Evolutionary conservation across 306 rosid genomes (phyloP).

Genomic region (Lupinus albus): DNA sequence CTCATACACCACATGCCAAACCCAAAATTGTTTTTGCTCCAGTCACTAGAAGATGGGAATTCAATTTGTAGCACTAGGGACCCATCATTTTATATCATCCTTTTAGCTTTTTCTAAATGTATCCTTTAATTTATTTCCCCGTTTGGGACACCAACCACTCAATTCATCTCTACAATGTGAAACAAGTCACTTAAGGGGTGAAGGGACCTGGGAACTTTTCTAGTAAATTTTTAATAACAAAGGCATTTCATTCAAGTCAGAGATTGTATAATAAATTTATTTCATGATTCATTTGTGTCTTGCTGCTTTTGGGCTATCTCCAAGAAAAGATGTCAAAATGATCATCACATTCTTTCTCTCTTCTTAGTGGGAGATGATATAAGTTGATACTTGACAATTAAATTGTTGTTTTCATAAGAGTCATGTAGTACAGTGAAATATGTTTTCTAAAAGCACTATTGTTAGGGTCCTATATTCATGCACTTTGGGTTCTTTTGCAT

Average conservation of each 20-base stretch:
- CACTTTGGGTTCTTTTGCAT: not conserved
- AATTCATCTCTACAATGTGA: conserved; percentile 33
- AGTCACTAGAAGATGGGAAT: conserved; percentile 35
- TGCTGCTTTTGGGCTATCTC: conserved; percentile 42
- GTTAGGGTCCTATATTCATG: not conserved
- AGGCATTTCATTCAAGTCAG: not conserved
- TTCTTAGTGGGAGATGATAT: conserved; percentile 33
- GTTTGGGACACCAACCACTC: conserved; percentile 43
- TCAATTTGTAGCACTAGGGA: conserved; percentile 50
- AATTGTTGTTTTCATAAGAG: conserved; percentile 38
- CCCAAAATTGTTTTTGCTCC: conserved; percentile 50
- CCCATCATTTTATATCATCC: conserved; percentile 46
- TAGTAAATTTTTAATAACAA: conserved; percentile 35
- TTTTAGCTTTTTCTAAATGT: conserved; percentile 17
- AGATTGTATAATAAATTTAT: too few relatives aligned
- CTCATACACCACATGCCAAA: conserved; percentile 58
- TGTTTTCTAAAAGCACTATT: conserved; percentile 20
- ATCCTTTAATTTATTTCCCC: conserved; percentile 25
- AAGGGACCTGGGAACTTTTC: conserved; percentile 37
- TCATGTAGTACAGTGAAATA: conserved; percentile 13
- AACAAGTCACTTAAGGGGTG: conserved; percentile 36
- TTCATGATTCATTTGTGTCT: too few relatives aligned
- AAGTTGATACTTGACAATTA: conserved; percentile 40
- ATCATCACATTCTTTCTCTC: conserved; percentile 24
- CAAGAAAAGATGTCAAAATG: conserved; percentile 44